A percentile compares a stretch with the other conserved stretches of the same genome.
phyloP scores from a whole-genome alignment of 768 basidiomycete species.

The Amanita jacksonii region DNA sequence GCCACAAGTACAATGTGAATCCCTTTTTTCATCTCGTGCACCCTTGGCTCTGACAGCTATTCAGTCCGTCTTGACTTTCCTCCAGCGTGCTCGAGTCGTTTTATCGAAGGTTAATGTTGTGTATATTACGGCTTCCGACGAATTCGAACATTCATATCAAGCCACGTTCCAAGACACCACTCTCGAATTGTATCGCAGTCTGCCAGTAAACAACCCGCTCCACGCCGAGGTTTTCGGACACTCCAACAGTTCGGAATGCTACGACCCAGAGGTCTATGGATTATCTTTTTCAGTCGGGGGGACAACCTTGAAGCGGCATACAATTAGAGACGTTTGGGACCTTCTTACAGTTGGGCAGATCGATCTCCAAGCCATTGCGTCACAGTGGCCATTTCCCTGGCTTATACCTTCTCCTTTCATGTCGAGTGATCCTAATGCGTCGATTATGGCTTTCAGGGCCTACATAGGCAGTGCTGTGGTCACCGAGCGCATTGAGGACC shows the following conservation, averaged over 20 bases:
- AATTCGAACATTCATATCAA: slow-evolving; percentile 30
- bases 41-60: neutral
- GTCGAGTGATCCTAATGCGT: slow-evolving; percentile 46
- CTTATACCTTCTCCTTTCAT: slow-evolving; percentile 39
- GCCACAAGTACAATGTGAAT: slow-evolving; percentile 29
- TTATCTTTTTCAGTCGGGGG: slow-evolving; percentile 33
- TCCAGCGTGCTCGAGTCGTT: slow-evolving; percentile 33
- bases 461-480: slow-evolving; percentile 37
- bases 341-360: slow-evolving; percentile 34
- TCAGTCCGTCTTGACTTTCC: slow-evolving; percentile 37
- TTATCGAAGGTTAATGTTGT: slow-evolving; percentile 20
- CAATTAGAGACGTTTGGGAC: slow-evolving; percentile 24
- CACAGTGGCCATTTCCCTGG: slow-evolving; percentile 58
- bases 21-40: neutral
- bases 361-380: slow-evolving; percentile 31
- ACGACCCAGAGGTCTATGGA: slow-evolving; percentile 41
- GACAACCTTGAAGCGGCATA: slow-evolving; percentile 37
- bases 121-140: slow-evolving; percentile 35
- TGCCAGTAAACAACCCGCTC: slow-evolving; percentile 30
- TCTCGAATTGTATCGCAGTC: slow-evolving; percentile 37
- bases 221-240: slow-evolving; percentile 49
- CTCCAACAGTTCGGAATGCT: slow-evolving; percentile 18
- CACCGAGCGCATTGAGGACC: slow-evolving; percentile 43
- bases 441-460: slow-evolving; percentile 40
- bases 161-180: slow-evolving; percentile 31